These are phyloP conservation scores for Byssochlamys sp. DNA, from an alignment of 2,329 filamentous ascomycete genomes.

Conservation along the genomic window DNA sequence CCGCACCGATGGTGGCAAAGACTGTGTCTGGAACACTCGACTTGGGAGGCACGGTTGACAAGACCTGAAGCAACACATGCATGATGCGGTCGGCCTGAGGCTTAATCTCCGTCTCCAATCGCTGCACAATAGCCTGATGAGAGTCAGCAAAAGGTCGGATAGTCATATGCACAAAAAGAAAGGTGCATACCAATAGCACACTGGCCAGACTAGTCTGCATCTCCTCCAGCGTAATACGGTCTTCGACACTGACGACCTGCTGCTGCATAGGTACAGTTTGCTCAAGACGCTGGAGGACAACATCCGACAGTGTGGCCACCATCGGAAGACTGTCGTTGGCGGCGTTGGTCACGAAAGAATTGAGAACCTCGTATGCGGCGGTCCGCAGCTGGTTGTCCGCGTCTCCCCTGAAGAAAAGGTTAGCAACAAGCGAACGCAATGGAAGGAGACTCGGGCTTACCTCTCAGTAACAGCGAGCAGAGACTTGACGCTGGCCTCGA, in stretches of 20 bases:
- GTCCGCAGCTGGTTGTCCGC: conserved; percentile 83
- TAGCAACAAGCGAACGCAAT: not conserved
- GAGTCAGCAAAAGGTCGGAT: conserved; percentile 5
- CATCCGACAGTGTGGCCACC: conserved; percentile 72
- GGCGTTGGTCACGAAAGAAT: conserved; percentile 83
- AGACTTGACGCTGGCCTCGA: conserved; percentile 80
- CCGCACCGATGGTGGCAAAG: conserved; percentile 83
- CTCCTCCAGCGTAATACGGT: conserved; percentile 89
- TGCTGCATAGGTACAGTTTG: conserved; percentile 79
- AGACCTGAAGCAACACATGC: conserved; percentile 72
- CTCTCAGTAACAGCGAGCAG: conserved; percentile 78
- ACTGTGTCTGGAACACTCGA: conserved; percentile 90
- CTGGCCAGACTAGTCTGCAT: conserved; percentile 94
- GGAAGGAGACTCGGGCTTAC: conserved; percentile 17
- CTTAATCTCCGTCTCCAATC: conserved; percentile 80
- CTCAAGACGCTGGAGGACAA: conserved; percentile 83
- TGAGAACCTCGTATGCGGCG: conserved; percentile 92
- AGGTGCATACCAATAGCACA: conserved; percentile 57
- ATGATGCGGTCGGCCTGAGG: conserved; percentile 91
- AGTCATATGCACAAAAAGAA: not conserved
- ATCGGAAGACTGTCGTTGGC: conserved; percentile 74
- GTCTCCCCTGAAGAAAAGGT: conserved; percentile 42
- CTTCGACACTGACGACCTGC: conserved; percentile 93
- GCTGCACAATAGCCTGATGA: conserved; percentile 64
- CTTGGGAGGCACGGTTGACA: conserved; percentile 68